Conservation (phyloP, 2,329 filamentous ascomycete species). For the Ambrosiella beaveri region DNA sequence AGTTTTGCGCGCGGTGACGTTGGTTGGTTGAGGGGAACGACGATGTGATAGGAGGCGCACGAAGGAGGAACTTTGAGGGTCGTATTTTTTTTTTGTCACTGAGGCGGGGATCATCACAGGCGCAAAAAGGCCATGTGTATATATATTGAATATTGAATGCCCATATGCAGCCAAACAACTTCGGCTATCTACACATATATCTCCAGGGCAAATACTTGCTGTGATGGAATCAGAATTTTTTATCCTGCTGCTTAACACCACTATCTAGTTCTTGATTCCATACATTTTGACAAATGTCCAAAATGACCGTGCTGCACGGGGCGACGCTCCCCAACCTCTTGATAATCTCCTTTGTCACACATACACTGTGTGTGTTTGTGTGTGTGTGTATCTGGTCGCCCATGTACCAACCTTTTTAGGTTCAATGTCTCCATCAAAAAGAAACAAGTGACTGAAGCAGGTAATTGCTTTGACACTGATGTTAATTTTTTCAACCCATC, state of each 20-base stretch:
- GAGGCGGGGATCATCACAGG: not conserved
- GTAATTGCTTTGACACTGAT: not conserved
- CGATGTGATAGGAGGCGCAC: not conserved
- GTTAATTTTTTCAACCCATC: not conserved
- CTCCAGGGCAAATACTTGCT: not conserved
- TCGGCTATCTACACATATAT: not conserved
- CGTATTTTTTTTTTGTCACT: not conserved
- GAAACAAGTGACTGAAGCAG: not conserved
- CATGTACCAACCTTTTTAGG: not conserved
- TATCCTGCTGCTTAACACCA: no score
- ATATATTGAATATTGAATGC: not conserved
- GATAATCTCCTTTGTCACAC: not conserved
- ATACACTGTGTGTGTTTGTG: not conserved
- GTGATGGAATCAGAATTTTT: no score
- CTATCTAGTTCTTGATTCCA: no score
- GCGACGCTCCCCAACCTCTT: not conserved
- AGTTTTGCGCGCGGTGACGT: not conserved
- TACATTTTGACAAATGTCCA: no score
- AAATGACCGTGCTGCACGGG: not conserved
- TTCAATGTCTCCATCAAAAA: not conserved
- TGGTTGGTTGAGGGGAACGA: not conserved
- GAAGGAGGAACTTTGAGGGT: not conserved
- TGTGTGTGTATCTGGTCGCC: not conserved
- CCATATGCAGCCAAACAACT: not conserved
- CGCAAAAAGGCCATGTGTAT: not conserved